Evolutionary conservation across 75 land plant genomes (phyloP).

Genomic region (Pinus albicaulis): DNA sequence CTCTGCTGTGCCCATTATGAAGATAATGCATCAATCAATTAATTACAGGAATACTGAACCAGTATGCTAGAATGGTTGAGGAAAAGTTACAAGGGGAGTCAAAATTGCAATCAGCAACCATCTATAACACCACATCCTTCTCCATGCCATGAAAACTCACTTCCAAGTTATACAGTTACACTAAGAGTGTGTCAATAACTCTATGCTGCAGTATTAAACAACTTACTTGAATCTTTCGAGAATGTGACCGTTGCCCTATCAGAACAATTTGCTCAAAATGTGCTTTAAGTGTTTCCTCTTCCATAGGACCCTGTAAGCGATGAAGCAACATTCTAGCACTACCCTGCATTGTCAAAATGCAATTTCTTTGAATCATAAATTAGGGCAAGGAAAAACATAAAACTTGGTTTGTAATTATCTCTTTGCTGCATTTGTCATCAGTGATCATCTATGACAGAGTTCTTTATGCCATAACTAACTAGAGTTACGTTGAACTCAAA

Average conservation of each 20-base stretch:
- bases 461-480: background rate
- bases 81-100: background rate
- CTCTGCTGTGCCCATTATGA: background rate
- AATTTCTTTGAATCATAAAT: slow-evolving; percentile 5
- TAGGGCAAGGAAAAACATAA: background rate
- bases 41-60: no score
- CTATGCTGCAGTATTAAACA: background rate
- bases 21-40: background rate
- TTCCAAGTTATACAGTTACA: no score
- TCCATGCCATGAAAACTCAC: background rate
- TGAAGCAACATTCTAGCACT: slow-evolving; percentile 82
- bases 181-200: background rate
- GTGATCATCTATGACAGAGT: background rate
- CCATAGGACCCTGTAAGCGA: slow-evolving; percentile 77
- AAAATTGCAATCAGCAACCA: background rate
- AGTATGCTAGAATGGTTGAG: no score
- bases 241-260: slow-evolving; percentile 50
- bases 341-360: slow-evolving; percentile 53
- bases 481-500: background rate
- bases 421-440: background rate
- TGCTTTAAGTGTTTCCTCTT: slow-evolving; percentile 78
- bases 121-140: background rate
- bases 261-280: slow-evolving; percentile 79
- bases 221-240: slow-evolving; percentile 42
- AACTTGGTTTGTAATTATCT: background rate